Evolutionary conservation across 2,329 filamentous ascomycete species (phyloP).

Genomic region (Metarhizium sp.): DNA sequence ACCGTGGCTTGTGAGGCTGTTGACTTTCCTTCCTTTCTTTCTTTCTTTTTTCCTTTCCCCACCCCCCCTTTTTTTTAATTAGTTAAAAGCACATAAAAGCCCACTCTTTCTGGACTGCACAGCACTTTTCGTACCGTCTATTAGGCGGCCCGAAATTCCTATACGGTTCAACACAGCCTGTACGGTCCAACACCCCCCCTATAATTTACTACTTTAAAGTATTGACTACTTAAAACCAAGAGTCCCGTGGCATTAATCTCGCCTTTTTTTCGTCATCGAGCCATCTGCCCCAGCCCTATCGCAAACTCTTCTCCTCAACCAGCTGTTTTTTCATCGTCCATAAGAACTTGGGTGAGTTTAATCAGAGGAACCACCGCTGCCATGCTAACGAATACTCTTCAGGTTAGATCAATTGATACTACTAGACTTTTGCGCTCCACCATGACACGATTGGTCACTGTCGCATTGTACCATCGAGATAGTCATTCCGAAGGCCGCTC

Average conservation of each 20-base stretch:
- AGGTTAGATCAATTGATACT: not conserved
- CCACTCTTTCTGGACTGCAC: too few relatives aligned
- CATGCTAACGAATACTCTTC: not conserved
- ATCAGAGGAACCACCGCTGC: not conserved
- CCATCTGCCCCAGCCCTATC: not conserved
- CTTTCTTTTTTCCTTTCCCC: too few relatives aligned
- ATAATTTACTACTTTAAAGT: too few relatives aligned
- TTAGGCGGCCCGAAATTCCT: too few relatives aligned
- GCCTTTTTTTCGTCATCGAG: accelerated
- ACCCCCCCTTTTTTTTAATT: too few relatives aligned
- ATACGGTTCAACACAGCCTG: too few relatives aligned
- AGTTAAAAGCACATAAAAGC: too few relatives aligned
- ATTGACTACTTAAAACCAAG: not conserved
- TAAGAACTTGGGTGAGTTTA: not conserved
- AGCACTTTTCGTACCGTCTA: too few relatives aligned
- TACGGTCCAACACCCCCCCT: too few relatives aligned
- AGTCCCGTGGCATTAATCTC: not conserved
- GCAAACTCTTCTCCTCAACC: not conserved
- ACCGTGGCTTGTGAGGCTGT: too few relatives aligned
- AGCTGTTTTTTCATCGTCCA: not conserved
- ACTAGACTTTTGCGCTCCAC: not conserved
- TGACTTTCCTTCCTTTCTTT: too few relatives aligned
- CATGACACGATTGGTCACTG: conserved; percentile 12
- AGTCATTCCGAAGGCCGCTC: conserved; percentile 15
- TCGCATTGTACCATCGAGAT: conserved; percentile 19